phyloP scores from a whole-genome alignment of 768 basidiomycete genomes.

The Phaeotremella fagi region DNA sequence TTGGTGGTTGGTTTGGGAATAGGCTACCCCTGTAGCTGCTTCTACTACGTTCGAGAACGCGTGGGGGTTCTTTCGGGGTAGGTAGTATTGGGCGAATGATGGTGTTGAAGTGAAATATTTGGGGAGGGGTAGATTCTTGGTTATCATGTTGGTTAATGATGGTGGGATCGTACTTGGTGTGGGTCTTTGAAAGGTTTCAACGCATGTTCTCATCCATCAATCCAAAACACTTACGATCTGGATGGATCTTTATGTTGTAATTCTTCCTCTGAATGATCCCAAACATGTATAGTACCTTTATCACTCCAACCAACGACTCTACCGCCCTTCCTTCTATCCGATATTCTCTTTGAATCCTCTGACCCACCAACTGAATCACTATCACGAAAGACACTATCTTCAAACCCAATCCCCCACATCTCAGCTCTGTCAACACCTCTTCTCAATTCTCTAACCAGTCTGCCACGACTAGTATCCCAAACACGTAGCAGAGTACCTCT shows the following conservation, averaged over 20 bases:
- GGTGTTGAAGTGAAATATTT: slow-evolving; percentile 47
- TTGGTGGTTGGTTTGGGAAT: slow-evolving; percentile 11
- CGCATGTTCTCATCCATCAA: not conserved
- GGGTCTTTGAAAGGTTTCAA: too few relatives aligned
- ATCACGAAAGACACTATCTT: slow-evolving; percentile 10
- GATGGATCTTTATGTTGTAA: not conserved
- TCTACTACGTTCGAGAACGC: slow-evolving; percentile 27
- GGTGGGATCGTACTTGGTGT: slow-evolving; percentile 15
- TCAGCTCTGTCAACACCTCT: slow-evolving; percentile 46
- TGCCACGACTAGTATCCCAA: slow-evolving; percentile 42
- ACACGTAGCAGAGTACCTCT: slow-evolving; percentile 46
- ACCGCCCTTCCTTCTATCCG: slow-evolving; percentile 20
- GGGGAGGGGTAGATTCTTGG: slow-evolving; percentile 45
- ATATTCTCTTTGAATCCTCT: slow-evolving; percentile 10
- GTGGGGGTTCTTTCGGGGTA: slow-evolving; percentile 44
- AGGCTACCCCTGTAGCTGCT: slow-evolving; percentile 23
- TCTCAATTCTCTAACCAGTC: slow-evolving; percentile 42
- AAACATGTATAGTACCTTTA: slow-evolving; percentile 50
- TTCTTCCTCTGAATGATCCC: slow-evolving; percentile 27
- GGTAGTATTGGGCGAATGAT: slow-evolving; percentile 42
- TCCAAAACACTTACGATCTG: not conserved
- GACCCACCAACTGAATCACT: not conserved
- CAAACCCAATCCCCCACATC: slow-evolving; percentile 45
- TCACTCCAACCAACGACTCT: slow-evolving; percentile 48
- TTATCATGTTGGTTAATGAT: slow-evolving; percentile 29